Conservation (phyloP, 495 filamentous ascomycete species). For the Neurospora sp. region DNA sequence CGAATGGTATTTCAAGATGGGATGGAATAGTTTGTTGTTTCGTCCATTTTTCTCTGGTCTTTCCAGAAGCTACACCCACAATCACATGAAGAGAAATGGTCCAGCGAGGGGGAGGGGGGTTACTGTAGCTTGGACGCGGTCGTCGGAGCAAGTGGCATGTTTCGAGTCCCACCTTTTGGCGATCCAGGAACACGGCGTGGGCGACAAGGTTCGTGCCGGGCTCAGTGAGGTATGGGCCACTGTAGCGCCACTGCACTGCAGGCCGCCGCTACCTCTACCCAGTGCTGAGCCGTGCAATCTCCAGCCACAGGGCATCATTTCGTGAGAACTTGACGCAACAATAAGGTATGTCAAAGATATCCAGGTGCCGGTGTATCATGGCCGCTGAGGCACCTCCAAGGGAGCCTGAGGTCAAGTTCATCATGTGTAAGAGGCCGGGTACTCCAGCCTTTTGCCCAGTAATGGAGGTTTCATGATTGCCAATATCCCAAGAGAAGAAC, state of each 20-base stretch:
- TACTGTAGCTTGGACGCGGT: neutral
- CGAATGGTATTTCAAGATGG: neutral
- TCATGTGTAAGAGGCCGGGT: too few relatives aligned
- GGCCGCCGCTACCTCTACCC: neutral
- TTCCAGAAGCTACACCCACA: neutral
- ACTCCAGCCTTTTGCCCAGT: too few relatives aligned
- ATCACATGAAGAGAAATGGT: neutral
- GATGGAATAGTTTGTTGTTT: neutral
- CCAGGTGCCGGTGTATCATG: neutral
- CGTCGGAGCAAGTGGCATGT: neutral
- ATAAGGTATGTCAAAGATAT: neutral
- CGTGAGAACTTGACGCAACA: neutral
- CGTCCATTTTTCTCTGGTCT: neutral
- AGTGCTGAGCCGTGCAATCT: neutral
- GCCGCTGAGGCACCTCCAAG: neutral
- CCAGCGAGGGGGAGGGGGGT: neutral
- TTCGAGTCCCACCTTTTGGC: neutral
- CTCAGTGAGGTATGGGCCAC: neutral
- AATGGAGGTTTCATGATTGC: too few relatives aligned
- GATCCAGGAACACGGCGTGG: neutral
- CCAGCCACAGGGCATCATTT: neutral
- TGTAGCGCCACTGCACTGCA: neutral
- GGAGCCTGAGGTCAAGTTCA: too few relatives aligned
- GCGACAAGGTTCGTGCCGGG: neutral
- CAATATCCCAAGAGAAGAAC: too few relatives aligned